phyloP scores from a whole-genome alignment of 495 filamentous ascomycete species.

The Lophiotrema nucula region DNA sequence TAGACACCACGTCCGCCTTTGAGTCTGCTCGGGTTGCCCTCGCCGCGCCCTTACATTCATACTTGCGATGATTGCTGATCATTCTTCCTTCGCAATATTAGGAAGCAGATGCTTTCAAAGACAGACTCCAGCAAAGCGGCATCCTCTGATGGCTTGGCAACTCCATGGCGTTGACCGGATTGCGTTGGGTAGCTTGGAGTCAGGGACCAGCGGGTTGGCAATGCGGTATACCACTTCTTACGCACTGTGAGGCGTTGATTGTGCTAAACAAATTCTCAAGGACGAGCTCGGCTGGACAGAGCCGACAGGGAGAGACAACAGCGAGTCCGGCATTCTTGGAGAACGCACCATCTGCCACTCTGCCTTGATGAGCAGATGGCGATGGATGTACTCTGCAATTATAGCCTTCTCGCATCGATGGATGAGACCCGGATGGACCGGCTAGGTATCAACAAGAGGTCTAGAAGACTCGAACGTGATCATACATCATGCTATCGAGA shows the following conservation, averaged over 20 bases:
- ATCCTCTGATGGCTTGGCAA: slow-evolving; percentile 23
- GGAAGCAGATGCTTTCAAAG: slow-evolving; percentile 32
- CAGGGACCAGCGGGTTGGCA: slow-evolving; percentile 16
- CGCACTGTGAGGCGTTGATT: slow-evolving; percentile 10
- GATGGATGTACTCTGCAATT: slow-evolving; percentile 29
- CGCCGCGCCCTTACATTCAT: slow-evolving; percentile 1
- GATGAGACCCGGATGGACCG: slow-evolving; percentile 1
- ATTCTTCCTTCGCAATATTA: slow-evolving; percentile 18
- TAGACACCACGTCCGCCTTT: slow-evolving; percentile 6
- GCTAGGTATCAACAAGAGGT: slow-evolving; percentile 24
- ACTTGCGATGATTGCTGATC: slow-evolving; percentile 22
- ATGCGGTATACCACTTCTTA: slow-evolving; percentile 28
- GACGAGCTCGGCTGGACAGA: too few relatives aligned
- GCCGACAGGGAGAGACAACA: too few relatives aligned
- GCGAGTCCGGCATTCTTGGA: slow-evolving; percentile 1
- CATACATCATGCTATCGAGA: slow-evolving; percentile 30
- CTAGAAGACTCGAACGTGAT: slow-evolving; percentile 30
- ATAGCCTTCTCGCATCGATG: neutral
- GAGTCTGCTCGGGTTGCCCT: neutral
- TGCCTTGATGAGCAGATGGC: slow-evolving; percentile 29
- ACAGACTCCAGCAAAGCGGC: slow-evolving; percentile 31
- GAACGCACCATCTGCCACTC: slow-evolving; percentile 27
- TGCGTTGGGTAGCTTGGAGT: slow-evolving; percentile 17
- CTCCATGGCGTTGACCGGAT: slow-evolving; percentile 24
- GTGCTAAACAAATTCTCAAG: slow-evolving; percentile 24